phyloP scores from a whole-genome alignment of 805 yeast species.

The Cyberlindnera amylophila region DNA sequence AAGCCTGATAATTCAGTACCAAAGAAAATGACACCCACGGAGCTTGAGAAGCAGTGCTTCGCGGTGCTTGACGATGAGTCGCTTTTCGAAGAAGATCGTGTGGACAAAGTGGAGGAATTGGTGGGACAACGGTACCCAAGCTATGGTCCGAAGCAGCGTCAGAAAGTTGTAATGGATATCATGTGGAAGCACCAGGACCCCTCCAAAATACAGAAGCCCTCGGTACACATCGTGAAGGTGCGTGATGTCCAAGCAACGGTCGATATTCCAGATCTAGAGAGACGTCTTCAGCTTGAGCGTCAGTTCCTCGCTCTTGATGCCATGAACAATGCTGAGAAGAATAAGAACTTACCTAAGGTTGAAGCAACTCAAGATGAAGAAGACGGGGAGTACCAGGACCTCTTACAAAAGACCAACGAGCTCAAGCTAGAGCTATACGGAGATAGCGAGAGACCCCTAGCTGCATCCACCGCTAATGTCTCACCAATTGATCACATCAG shows the following conservation, averaged over 20 bases:
- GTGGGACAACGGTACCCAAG: slow-evolving; percentile 24
- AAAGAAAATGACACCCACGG: background rate
- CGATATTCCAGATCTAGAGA: slow-evolving; percentile 27
- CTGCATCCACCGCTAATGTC: slow-evolving; percentile 5
- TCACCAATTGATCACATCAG: slow-evolving; percentile 37
- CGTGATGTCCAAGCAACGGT: slow-evolving; percentile 16
- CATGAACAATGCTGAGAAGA: slow-evolving; percentile 2
- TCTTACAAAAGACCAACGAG: slow-evolving; percentile 18
- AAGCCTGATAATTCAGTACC: too few relatives aligned
- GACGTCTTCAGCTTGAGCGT: slow-evolving; percentile 25
- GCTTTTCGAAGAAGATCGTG: slow-evolving; percentile 36
- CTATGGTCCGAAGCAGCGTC: slow-evolving; percentile 25
- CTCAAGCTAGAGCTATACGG: slow-evolving; percentile 23
- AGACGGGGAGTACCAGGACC: slow-evolving; percentile 17
- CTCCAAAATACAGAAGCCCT: slow-evolving; percentile 14
- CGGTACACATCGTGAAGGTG: slow-evolving; percentile 20
- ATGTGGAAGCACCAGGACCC: slow-evolving; percentile 39
- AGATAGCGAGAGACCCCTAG: slow-evolving; percentile 2
- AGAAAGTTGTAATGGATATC: slow-evolving; percentile 36
- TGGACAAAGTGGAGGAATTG: slow-evolving; percentile 35
- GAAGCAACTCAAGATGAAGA: background rate
- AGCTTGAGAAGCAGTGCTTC: slow-evolving; percentile 29
- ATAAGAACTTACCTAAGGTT: background rate
- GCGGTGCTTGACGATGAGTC: slow-evolving; percentile 29
- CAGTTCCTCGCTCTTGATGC: slow-evolving; percentile 22